Base-by-base conservation (phyloP, 192 early-diverging fungal genomes). In the Cladochytrium replicatum region DNA sequence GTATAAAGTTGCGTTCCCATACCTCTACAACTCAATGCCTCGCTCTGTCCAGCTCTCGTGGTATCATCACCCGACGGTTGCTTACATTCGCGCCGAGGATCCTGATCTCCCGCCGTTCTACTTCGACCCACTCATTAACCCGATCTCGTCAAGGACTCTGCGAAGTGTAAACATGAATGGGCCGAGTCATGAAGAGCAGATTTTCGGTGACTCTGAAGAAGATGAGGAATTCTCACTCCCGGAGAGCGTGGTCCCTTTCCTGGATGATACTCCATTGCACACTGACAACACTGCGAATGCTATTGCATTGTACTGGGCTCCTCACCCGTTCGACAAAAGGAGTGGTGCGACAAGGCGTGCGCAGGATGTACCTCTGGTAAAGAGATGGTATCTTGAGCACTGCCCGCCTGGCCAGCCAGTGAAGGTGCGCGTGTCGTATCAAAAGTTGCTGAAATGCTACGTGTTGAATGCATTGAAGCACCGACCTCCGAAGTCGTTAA, bases 1-100 rank as follows among this genome's bases (percentile, higher is more conserved):
- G 71, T 97, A 99, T 77, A 93, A 93, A 61, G 87, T 99, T 30
- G 96, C 96, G 2, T 99, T 94, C 67, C 96, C 96, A 43, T 93
- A 88, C 60, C 68, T 99, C 38, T 99, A 97, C 74, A 99, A 99
- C 72, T 94, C 89, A 17, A 71, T 91, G 9, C 93, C 93, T 13
- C 84, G 96, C 32, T 82, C 86, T 21, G 92, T 99, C 3, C 87
- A 88, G 29, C 68, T 97, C 2, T 77, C 88, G 8, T 82, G 82
- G 78, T 99, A 99, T 61, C 96, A 99, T 60, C 75, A 86, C 62
- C 92, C 93, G 1, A 85, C 87, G 0, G 81, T 89, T 31, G 88
- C 90, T 7, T 91, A 86, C 54, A 79, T 97, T 32, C 81, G 79
- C 5, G 56, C 91, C 4, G 93, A 97, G 21, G 91, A 92, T 62